Percentiles rank a stretch among this genome's conserved stretches.
These are phyloP conservation scores for Microthlaspi erraticum DNA, from an alignment of 345 rosid species.

Conservation along the genomic window DNA sequence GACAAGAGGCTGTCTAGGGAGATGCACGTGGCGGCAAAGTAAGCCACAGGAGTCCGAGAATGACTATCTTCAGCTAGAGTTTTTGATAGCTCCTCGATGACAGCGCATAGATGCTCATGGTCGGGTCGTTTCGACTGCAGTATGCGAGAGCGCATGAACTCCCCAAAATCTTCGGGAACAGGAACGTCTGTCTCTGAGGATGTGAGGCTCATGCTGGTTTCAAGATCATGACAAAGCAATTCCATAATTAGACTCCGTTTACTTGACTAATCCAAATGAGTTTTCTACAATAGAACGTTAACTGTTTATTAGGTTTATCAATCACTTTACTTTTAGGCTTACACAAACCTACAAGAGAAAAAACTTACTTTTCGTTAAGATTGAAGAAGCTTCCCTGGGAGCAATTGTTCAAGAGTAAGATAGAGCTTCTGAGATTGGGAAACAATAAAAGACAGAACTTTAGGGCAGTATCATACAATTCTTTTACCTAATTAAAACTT, in stretches of 20 bases:
- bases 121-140: slow-evolving; percentile 58
- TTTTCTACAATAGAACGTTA: slow-evolving; percentile 1
- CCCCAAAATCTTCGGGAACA: slow-evolving; percentile 57
- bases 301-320: background rate
- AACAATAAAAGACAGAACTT: slow-evolving; percentile 17
- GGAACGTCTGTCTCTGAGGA: slow-evolving; percentile 22
- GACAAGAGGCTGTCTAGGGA: slow-evolving; percentile 66
- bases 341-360: background rate
- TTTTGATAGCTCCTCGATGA: slow-evolving; percentile 73
- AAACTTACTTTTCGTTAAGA: slow-evolving; percentile 14
- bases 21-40: slow-evolving; percentile 66
- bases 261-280: slow-evolving; percentile 17
- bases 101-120: slow-evolving; percentile 67
- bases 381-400: slow-evolving; percentile 11
- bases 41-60: slow-evolving; percentile 66
- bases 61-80: slow-evolving; percentile 71
- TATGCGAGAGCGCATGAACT: slow-evolving; percentile 59
- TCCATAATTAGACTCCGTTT: slow-evolving; percentile 35
- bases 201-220: slow-evolving; percentile 27
- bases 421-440: slow-evolving; percentile 10
- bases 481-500: background rate
- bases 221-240: slow-evolving; percentile 26
- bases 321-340: background rate
- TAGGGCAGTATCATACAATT: background rate
- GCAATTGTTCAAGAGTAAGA: background rate